These are phyloP conservation scores for Candida krabiensis DNA, from an alignment of 805 yeast genomes.

Conservation along the genomic window DNA sequence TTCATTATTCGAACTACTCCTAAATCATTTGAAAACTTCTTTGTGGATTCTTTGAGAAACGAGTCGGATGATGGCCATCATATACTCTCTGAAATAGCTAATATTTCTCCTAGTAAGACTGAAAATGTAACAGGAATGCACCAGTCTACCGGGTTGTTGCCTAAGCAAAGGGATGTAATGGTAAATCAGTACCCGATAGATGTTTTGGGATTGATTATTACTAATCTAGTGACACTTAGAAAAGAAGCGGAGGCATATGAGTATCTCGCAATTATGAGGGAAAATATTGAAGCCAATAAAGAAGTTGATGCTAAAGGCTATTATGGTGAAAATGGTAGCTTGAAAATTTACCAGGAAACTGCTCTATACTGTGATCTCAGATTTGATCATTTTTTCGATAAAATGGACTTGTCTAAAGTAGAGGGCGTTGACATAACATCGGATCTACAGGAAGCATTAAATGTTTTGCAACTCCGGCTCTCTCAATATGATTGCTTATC, in stretches of 20 bases:
- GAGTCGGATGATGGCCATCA: too few relatives aligned
- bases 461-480: background rate
- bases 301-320: background rate
- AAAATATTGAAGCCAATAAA: background rate
- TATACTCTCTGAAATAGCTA: too few relatives aligned
- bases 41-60: too few relatives aligned
- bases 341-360: background rate
- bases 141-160: too few relatives aligned
- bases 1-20: background rate
- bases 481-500: background rate
- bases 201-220: background rate
- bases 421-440: background rate
- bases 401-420: background rate
- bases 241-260: slow-evolving; percentile 1
- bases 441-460: background rate
- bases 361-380: background rate
- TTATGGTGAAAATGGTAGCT: background rate
- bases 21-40: too few relatives aligned
- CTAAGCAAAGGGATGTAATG: background rate
- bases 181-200: slow-evolving; percentile 3
- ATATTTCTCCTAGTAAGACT: too few relatives aligned
- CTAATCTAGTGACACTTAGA: background rate
- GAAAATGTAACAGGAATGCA: too few relatives aligned
- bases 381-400: background rate
- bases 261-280: slow-evolving; percentile 2